These are phyloP conservation scores for Podaxis sp. DNA, from an alignment of 768 basidiomycete genomes.

Conservation along the genomic window DNA sequence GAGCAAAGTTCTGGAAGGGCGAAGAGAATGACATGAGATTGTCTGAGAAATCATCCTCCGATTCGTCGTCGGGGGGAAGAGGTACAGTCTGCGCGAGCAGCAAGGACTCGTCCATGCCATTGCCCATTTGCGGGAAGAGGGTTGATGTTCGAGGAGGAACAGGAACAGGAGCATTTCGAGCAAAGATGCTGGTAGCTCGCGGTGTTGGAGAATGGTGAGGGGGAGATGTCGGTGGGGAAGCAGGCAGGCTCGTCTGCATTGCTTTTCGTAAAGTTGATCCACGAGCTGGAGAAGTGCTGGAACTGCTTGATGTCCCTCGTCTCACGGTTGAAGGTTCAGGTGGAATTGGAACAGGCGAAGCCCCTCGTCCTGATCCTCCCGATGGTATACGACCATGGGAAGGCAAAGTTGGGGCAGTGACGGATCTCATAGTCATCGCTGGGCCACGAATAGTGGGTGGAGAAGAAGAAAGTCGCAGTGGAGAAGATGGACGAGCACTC, in stretches of 20 bases:
- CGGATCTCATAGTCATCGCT: conserved; percentile 42
- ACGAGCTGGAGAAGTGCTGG: conserved; percentile 31
- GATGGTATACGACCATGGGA: conserved; percentile 43
- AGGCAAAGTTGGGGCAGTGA: conserved; percentile 33
- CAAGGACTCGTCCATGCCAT: conserved; percentile 57
- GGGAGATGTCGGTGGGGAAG: conserved; percentile 35
- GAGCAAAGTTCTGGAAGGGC: conserved; percentile 54
- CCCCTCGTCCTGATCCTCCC: conserved; percentile 30
- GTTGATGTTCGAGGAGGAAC: conserved; percentile 43
- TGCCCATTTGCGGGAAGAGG: conserved; percentile 37
- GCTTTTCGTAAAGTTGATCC: conserved; percentile 38
- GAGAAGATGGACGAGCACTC: conserved; percentile 44
- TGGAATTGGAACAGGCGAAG: conserved; percentile 40
- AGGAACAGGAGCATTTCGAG: conserved; percentile 31
- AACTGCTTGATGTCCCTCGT: conserved; percentile 51
- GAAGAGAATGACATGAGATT: conserved; percentile 75
- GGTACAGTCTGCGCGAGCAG: conserved; percentile 72
- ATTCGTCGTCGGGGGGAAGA: conserved; percentile 75
- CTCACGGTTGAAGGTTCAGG: conserved; percentile 37
- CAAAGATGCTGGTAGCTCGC: conserved; percentile 22
- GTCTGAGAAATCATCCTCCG: conserved; percentile 58
- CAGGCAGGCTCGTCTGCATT: conserved; percentile 36
- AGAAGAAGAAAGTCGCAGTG: conserved; percentile 47
- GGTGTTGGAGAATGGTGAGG: conserved; percentile 31
- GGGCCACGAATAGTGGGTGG: conserved; percentile 46